Conservation (phyloP, 768 basidiomycete species). For the Pulveroboletus ravenelii region DNA sequence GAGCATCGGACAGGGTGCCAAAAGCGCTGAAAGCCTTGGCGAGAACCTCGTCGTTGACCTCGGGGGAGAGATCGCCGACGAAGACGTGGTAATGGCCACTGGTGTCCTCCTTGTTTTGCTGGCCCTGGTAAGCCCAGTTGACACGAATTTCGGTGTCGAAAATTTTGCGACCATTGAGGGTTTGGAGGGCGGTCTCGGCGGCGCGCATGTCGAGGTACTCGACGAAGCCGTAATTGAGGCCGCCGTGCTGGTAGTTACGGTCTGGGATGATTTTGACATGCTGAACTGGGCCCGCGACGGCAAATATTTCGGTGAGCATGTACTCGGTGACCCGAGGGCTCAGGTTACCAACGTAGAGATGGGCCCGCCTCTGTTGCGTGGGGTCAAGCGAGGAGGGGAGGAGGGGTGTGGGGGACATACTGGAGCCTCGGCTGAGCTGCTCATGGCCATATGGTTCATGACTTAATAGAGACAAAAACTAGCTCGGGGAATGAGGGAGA, state of each 20-base stretch:
- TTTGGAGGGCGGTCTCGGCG: slow-evolving; percentile 97
- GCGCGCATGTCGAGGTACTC: slow-evolving; percentile 99
- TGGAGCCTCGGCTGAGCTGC: slow-evolving; percentile 68
- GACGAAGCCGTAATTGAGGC: slow-evolving; percentile 98
- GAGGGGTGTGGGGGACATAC: slow-evolving; percentile 43
- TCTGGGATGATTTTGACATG: slow-evolving; percentile 99
- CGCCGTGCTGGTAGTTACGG: slow-evolving; percentile 98
- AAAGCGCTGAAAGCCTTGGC: slow-evolving; percentile 97
- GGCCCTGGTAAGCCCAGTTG: slow-evolving; percentile 99
- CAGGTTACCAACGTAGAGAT: slow-evolving; percentile 98
- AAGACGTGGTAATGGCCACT: slow-evolving; percentile 98
- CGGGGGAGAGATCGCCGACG: slow-evolving; percentile 98
- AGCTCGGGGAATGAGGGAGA: slow-evolving; percentile 12
- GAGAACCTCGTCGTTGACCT: slow-evolving; percentile 97
- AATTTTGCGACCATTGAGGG: slow-evolving; percentile 97
- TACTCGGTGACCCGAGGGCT: slow-evolving; percentile 97
- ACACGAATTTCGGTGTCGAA: slow-evolving; percentile 99
- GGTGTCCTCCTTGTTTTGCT: slow-evolving; percentile 98
- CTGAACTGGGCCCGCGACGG: slow-evolving; percentile 94
- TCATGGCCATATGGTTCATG: slow-evolving; percentile 74
- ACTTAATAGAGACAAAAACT: slow-evolving; percentile 42
- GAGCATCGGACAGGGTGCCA: slow-evolving; percentile 92
- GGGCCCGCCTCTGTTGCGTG: slow-evolving; percentile 71
- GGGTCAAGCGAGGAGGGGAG: not conserved
- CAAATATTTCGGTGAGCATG: slow-evolving; percentile 98